Evolutionary conservation across 2,329 filamentous ascomycete species (phyloP), one percentile per base, ranked within the genome.

Genomic region (Cucurbitaria berberidis): DNA sequence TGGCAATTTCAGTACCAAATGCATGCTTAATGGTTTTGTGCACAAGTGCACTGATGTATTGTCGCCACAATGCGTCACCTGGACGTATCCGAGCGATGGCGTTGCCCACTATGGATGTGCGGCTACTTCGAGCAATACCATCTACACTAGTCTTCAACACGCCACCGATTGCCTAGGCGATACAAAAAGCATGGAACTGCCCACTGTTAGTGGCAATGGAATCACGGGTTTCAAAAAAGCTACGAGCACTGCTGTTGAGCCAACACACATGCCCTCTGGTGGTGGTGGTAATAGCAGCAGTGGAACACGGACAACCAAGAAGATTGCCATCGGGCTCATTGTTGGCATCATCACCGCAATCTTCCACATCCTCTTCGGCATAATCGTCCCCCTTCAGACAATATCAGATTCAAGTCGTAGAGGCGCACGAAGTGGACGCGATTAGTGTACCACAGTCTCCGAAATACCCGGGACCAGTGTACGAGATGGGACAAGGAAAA

Each of bases 61-160:
- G 1, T 26, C 51, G 1, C 67, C 63, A 5, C 69, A 64, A 56
- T 72, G 68, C 48, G 57, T 66, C 6, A 67, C 68, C 13, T 70
- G 67, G 67, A 64, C 60, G 5, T 72, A 68, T 50, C 54, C 65
- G 3, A 45, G 32, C 15, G 57, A 65, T 24, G 45, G 56, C 0
- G 38, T 68, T 2, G 40, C 48, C 26, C 66, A 68, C 30, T 70
- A 63, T 30, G 68, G 66, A 9, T 72, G 67, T 39, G 57, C 53
- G 2, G 42, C 35, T 18, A 53, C 55, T 13, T 51, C 48, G 3
- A 45, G 40, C 13, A 54, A 47, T 15, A 53, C 48, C 2, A 41
- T 60, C n/a, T 55, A 60, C 21, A 69, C 63, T 2, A 47, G 70
- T 5, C 43, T 57, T 18, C 51, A 57, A 22, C 49, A 45, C 11